These are phyloP conservation scores for Babesia bovis DNA, from an alignment of 169 alveolate species.

Conservation along the genomic window DNA sequence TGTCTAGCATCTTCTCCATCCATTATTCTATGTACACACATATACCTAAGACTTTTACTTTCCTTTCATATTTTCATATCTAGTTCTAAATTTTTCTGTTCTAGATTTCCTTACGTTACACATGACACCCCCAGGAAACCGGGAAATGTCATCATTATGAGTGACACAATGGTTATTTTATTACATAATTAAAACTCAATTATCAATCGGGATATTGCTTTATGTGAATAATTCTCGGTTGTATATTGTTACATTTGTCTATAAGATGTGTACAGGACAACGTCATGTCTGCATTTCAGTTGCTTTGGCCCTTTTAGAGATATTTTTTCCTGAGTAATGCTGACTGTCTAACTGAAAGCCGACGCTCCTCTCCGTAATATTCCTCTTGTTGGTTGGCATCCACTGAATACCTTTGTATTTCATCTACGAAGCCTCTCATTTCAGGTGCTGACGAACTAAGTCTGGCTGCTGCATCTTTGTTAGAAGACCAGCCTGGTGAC, in stretches of 20 bases:
- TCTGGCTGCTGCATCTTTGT: constrained; percentile 42
- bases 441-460: constrained; percentile 31
- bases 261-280: too few species aligned
- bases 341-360: constrained; percentile 44
- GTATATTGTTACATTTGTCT: neutral
- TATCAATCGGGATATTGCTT: neutral
- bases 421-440: constrained; percentile 46
- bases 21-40: neutral
- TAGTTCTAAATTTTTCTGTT: neutral
- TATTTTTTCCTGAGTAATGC: constrained; percentile 39
- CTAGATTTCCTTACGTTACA: neutral
- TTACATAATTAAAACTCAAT: neutral
- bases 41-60: too few species aligned
- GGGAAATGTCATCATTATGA: neutral
- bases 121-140: constrained; percentile 21
- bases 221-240: neutral
- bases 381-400: constrained; percentile 33
- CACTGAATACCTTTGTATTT: constrained; percentile 51
- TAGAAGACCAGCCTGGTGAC: constrained; percentile 2
- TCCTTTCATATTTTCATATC: too few species aligned
- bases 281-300: constrained; percentile 8
- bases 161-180: neutral
- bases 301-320: constrained; percentile 9
- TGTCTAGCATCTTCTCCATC: neutral
- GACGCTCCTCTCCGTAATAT: constrained; percentile 47